Conservation (phyloP, 2,329 filamentous ascomycete species). For the Alternaria postmessia region DNA sequence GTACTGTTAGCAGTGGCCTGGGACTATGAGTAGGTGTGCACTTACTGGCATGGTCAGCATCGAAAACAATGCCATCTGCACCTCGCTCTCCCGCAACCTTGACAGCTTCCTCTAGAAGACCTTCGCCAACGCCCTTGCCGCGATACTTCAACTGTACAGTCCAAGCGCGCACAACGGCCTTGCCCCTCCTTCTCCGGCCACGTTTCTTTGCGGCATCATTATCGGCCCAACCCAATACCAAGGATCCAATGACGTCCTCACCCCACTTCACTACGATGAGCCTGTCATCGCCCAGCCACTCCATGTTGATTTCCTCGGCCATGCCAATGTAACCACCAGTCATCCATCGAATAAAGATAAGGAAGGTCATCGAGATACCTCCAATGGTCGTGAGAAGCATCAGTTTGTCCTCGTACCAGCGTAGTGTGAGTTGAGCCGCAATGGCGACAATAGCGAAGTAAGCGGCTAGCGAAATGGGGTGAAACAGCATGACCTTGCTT, state of each 20-base stretch:
- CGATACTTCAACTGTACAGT: constrained; percentile 76
- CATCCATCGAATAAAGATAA: constrained; percentile 68
- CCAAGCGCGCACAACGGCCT: constrained; percentile 81
- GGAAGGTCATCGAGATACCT: constrained; percentile 69
- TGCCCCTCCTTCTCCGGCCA: constrained; percentile 64
- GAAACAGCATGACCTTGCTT: constrained; percentile 62
- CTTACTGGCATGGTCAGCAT: constrained; percentile 78
- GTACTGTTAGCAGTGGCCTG: constrained; percentile 20
- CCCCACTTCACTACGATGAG: constrained; percentile 72
- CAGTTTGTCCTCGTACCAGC: constrained; percentile 59
- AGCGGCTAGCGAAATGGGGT: constrained; percentile 49
- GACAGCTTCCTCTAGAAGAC: constrained; percentile 77
- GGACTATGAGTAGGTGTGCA: constrained; percentile 22
- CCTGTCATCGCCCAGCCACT: constrained; percentile 65
- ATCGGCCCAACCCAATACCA: constrained; percentile 72
- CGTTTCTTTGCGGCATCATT: constrained; percentile 55
- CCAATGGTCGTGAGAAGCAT: constrained; percentile 66
- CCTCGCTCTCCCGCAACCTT: constrained; percentile 71
- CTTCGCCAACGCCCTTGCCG: constrained; percentile 73
- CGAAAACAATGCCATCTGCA: constrained; percentile 76
- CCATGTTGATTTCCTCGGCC: constrained; percentile 68
- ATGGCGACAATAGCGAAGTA: constrained; percentile 52
- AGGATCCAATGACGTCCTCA: constrained; percentile 72
- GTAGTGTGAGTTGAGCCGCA: constrained; percentile 52
- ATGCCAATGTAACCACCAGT: constrained; percentile 69